Evolutionary conservation across 441 rosid genomes (phyloP).

Genomic region (Populus hybrid): DNA sequence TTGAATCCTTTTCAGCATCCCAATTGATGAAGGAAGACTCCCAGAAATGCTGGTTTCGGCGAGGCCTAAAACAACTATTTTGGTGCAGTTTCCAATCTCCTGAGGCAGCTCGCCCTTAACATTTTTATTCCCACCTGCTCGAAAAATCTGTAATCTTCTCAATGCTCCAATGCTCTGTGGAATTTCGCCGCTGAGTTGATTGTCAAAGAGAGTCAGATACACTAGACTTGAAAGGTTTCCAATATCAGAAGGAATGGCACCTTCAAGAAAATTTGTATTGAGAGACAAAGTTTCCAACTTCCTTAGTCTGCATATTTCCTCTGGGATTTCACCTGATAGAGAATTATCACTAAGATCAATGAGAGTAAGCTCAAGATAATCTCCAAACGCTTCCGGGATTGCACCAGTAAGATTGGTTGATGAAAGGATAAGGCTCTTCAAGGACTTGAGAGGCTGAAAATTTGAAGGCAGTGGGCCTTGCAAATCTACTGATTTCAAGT

Average conservation of each 20-base stretch:
- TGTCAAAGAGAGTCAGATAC: slow-evolving; percentile 66
- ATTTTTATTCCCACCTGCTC: slow-evolving; percentile 90
- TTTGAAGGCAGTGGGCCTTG: slow-evolving; percentile 63
- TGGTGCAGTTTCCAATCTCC: slow-evolving; percentile 87
- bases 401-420: slow-evolving; percentile 67
- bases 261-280: slow-evolving; percentile 72
- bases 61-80: slow-evolving; percentile 72
- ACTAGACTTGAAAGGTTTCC: slow-evolving; percentile 64
- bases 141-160: slow-evolving; percentile 49
- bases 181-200: slow-evolving; percentile 66
- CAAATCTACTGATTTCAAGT: slow-evolving; percentile 51
- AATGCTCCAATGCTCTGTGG: slow-evolving; percentile 68
- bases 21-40: slow-evolving; percentile 63
- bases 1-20: slow-evolving; percentile 63
- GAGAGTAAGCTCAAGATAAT: slow-evolving; percentile 42
- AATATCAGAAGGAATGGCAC: slow-evolving; percentile 57
- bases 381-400: slow-evolving; percentile 69
- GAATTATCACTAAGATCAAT: slow-evolving; percentile 75
- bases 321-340: slow-evolving; percentile 70
- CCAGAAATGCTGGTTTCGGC: slow-evolving; percentile 94
- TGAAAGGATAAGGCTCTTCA: slow-evolving; percentile 59
- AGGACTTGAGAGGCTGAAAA: slow-evolving; percentile 53
- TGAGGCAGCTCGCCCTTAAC: slow-evolving; percentile 76
- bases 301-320: slow-evolving; percentile 55
- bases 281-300: slow-evolving; percentile 55